Percentiles rank a stretch among this genome's conserved stretches.
Conservation (phyloP, 2,329 filamentous ascomycete genomes). For the Colletotrichum simmondsii region DNA sequence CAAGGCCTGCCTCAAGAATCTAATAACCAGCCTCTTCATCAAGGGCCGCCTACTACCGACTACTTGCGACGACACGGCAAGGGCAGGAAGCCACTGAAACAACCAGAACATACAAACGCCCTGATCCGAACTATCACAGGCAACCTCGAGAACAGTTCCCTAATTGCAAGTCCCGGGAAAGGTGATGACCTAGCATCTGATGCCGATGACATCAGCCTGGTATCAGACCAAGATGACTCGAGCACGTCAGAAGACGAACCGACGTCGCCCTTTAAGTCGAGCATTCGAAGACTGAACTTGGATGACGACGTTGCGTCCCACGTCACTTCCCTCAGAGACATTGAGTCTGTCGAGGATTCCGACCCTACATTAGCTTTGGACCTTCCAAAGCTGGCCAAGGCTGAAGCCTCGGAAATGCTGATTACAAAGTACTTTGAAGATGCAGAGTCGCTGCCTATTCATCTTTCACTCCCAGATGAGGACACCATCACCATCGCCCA, state of each 20-base stretch:
- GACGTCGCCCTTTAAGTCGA: conserved; percentile 61
- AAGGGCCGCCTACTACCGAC: conserved; percentile 56
- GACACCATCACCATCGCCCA: conserved; percentile 76
- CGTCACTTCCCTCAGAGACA: conserved; percentile 61
- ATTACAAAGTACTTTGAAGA: conserved; percentile 68
- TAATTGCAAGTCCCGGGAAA: conserved; percentile 51
- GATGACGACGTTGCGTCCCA: conserved; percentile 67
- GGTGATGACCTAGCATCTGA: conserved; percentile 54
- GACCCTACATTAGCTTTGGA: conserved; percentile 61
- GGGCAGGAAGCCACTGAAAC: conserved; percentile 47
- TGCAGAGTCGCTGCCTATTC: conserved; percentile 62
- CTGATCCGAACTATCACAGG: conserved; percentile 51
- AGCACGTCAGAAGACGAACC: conserved; percentile 62
- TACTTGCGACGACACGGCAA: conserved; percentile 61
- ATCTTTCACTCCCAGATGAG: conserved; percentile 61
- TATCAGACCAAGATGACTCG: conserved; percentile 67
- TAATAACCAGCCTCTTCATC: conserved; percentile 42
- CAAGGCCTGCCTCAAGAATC: conserved; percentile 40
- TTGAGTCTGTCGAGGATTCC: conserved; percentile 57
- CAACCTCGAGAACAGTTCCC: conserved; percentile 45
- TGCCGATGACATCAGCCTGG: conserved; percentile 60
- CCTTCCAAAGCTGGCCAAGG: conserved; percentile 58
- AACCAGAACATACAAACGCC: conserved; percentile 38
- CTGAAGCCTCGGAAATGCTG: conserved; percentile 60
- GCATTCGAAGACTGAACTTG: conserved; percentile 50